A percentile compares a stretch with the other conserved stretches of the same genome.
Conservation (phyloP, 2,329 filamentous ascomycete species). For the Fusarium sp. region DNA sequence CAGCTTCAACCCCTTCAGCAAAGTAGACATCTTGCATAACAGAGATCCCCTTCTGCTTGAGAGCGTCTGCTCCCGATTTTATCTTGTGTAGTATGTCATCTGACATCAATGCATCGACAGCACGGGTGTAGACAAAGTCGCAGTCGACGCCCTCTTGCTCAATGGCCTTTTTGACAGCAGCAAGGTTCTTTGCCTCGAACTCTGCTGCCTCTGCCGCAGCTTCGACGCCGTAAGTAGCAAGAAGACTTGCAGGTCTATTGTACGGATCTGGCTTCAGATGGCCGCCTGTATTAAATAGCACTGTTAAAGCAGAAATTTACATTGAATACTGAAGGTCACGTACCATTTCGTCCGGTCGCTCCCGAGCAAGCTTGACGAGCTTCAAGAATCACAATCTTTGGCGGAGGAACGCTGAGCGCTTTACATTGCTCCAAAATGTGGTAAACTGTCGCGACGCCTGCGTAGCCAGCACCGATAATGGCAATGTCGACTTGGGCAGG, state of each 20-base stretch:
- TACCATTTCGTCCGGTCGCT: neutral
- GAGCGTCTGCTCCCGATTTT: neutral
- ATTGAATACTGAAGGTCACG: fast-evolving
- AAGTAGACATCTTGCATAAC: conserved; percentile 1
- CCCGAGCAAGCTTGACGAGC: conserved; percentile 1
- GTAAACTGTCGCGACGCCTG: neutral
- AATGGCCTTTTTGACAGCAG: neutral
- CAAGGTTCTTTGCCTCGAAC: neutral
- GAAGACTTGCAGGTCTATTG: neutral
- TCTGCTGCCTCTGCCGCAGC: neutral
- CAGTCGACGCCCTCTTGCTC: neutral
- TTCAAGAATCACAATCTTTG: neutral
- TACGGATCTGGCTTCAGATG: neutral
- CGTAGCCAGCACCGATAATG: neutral
- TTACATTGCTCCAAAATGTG: neutral
- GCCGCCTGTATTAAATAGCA: neutral
- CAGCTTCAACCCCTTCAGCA: neutral
- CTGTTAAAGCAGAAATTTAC: too few relatives aligned
- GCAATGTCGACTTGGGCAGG: neutral
- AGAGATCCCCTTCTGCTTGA: neutral
- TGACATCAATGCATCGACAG: neutral
- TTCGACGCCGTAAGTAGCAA: neutral
- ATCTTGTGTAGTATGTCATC: neutral
- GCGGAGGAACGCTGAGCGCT: neutral
- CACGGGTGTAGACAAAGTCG: conserved; percentile 1